Conservation (phyloP, 1,139 yeast genomes). For the Zygoascus sp. region DNA sequence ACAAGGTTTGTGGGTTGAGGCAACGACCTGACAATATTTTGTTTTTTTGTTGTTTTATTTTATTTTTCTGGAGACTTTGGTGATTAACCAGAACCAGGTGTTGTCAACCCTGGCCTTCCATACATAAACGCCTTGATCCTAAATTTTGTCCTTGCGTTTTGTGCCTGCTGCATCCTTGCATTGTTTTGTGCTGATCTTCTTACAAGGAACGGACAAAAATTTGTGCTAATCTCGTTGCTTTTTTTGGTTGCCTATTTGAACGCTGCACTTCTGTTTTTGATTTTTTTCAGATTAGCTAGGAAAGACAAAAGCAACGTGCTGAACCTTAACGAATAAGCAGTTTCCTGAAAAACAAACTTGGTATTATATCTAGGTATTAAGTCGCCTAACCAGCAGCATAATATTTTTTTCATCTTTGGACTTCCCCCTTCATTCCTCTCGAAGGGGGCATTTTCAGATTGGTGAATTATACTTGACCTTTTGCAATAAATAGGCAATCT, state of each 20-base stretch:
- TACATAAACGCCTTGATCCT: background rate
- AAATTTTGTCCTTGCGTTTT: background rate
- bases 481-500: background rate
- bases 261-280: conserved; percentile 1
- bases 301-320: background rate
- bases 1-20: too few relatives aligned
- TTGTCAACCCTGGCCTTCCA: background rate
- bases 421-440: conserved; percentile 8
- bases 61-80: too few relatives aligned
- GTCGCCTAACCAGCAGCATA: background rate
- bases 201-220: background rate
- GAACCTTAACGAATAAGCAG: conserved; percentile 3
- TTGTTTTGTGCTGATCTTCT: background rate
- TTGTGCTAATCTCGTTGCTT: background rate
- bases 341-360: background rate
- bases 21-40: too few relatives aligned
- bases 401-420: conserved; percentile 1
- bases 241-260: background rate
- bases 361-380: conserved; percentile 7
- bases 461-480: too few relatives aligned
- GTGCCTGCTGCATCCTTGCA: conserved; percentile 4
- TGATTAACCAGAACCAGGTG: background rate
- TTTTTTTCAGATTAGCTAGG: conserved; percentile 8
- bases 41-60: too few relatives aligned
- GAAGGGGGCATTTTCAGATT: conserved; percentile 4